Conservation (phyloP, 768 basidiomycete species). For the Leccinum obscurum region DNA sequence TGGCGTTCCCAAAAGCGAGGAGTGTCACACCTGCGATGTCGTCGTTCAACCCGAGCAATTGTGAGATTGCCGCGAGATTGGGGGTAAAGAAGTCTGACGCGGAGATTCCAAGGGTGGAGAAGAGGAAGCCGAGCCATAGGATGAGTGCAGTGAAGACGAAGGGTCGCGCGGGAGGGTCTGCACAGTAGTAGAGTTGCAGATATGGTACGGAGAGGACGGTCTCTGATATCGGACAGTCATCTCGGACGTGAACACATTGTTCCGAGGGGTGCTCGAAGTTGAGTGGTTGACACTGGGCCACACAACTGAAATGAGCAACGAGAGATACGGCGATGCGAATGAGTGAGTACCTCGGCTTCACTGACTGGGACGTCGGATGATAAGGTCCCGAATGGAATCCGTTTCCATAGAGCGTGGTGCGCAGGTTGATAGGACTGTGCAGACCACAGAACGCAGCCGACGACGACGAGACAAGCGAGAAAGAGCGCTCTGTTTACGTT, state of each 20-base stretch:
- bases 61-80: conserved; percentile 88
- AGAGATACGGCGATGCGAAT: not conserved
- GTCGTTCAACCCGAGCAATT: conserved; percentile 84
- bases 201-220: conserved; percentile 76
- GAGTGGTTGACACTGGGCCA: conserved; percentile 63
- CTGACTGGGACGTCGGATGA: not conserved
- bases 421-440: conserved; percentile 27
- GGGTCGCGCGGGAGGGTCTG: conserved; percentile 53
- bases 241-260: conserved; percentile 67
- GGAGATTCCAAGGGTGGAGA: conserved; percentile 92
- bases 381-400: not conserved
- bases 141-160: conserved; percentile 62
- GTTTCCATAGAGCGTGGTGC: conserved; percentile 14
- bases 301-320: conserved; percentile 1
- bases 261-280: conserved; percentile 43
- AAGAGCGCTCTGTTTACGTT: conserved; percentile 51
- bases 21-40: conserved; percentile 96
- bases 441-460: conserved; percentile 67
- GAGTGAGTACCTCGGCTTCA: conserved; percentile 11
- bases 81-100: conserved; percentile 98
- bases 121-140: conserved; percentile 87
- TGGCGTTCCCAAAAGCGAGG: conserved; percentile 95
- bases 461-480: conserved; percentile 48
- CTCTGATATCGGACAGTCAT: conserved; percentile 53
- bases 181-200: conserved; percentile 70